Conservation (phyloP, 2,329 filamentous ascomycete species). For the Botrytis fabae region DNA sequence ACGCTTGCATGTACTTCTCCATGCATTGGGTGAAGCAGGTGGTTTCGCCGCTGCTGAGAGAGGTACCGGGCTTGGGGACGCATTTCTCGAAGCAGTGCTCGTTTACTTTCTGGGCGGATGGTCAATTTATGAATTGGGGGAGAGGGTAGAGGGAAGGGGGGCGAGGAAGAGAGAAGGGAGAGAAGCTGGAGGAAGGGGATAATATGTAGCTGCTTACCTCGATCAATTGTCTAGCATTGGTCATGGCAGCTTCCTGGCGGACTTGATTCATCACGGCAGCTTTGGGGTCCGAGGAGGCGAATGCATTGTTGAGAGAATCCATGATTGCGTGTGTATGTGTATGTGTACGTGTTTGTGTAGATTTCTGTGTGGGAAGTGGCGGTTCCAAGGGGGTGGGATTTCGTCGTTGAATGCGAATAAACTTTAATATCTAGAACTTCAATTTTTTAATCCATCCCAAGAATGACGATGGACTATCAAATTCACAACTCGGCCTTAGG, state of each 20-base stretch:
- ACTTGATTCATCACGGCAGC: constrained; percentile 52
- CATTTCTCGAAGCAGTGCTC: constrained; percentile 80
- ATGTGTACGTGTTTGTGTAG: background rate
- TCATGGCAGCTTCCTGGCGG: constrained; percentile 60
- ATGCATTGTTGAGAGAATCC: constrained; percentile 18
- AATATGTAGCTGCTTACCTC: constrained; percentile 51
- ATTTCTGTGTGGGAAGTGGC: background rate
- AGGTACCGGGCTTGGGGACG: constrained; percentile 66
- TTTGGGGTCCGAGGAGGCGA: constrained; percentile 36
- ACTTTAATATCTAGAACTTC: background rate
- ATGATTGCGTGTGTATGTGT: constrained; percentile 4
- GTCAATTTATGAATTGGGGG: constrained; percentile 48
- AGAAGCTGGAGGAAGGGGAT: too few relatives aligned
- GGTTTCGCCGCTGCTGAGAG: constrained; percentile 63
- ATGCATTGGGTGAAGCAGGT: constrained; percentile 74
- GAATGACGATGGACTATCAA: constrained; percentile 3
- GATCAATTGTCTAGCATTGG: constrained; percentile 69
- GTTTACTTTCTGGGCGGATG: constrained; percentile 67
- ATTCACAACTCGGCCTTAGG: constrained; percentile 5
- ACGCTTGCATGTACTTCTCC: constrained; percentile 81
- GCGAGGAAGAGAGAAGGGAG: background rate
- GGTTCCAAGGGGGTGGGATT: background rate
- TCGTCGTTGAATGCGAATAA: background rate
- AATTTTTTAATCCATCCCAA: background rate
- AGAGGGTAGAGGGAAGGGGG: constrained; percentile 25